Base-by-base conservation (phyloP, 2,329 filamentous ascomycete species). In the Penicillium sp. region DNA sequence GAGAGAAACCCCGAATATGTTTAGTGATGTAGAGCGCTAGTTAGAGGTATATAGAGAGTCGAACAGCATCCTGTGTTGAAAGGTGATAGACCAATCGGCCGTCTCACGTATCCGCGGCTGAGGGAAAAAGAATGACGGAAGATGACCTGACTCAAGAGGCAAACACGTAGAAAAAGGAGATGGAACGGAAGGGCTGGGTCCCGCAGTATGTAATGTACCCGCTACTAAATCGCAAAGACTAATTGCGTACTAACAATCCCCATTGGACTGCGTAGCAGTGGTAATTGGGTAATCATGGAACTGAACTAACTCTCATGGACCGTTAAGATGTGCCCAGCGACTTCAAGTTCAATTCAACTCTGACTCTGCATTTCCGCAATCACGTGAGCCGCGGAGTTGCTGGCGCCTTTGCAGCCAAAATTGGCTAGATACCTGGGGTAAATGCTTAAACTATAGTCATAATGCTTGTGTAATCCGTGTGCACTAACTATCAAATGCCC, bases 281-380 rank as follows among this genome's bases (percentile, higher is more conserved):
- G 51, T 3, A 19, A 35, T 19, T 44, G 9, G 51, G n/a, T n/a
- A 55, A 17, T 30, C 23, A 30, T 35, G 17, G 7, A 35, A 55
- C 26, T 55, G 23, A 46, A 8, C 30, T 38, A 23, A 7, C 17
- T 9, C 7, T 31, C n/a, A 26, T 35, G 35, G 23, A 49, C 46
- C 26, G 49, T 71, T 66, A 66, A 66, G 70, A 64, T 66, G 52
- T 21, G 54, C 65, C 65, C 66, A 65, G 64, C 69, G 70, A 70
- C 68, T 68, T 63, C 54, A 38, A 38, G 31, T 38, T 38, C 31
- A 5, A 38, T 38, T 15, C 31, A 38, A 38, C 31, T 11, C 6
- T 1, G 13, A 38, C 47, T 49, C 21, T 21, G n/a, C 9, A 35
- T 23, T 50, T 13, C 48, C 44, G 54, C 51, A 17, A 38, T 58